Conservation (phyloP, 192 early-diverging fungal species). For the Rhizophagus prolifer region DNA sequence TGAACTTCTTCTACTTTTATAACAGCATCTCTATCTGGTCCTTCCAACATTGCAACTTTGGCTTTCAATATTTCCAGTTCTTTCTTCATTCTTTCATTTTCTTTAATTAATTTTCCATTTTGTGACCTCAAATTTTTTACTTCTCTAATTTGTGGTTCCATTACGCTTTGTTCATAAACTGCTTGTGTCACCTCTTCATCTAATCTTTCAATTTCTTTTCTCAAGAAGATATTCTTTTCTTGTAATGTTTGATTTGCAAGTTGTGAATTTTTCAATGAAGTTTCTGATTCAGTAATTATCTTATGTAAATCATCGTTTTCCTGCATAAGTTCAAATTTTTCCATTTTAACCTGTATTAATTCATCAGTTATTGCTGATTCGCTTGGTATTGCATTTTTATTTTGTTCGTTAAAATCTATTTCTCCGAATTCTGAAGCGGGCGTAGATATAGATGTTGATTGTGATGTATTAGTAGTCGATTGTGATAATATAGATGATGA, state of each 20-base stretch:
- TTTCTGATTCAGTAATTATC: constrained; percentile 29
- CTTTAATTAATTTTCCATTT: constrained; percentile 12
- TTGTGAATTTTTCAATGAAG: constrained; percentile 32
- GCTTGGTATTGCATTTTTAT: constrained; percentile 4
- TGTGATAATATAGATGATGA: neutral
- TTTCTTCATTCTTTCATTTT: constrained; percentile 32
- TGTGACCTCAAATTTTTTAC: constrained; percentile 6
- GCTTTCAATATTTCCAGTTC: constrained; percentile 19
- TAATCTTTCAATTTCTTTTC: constrained; percentile 33
- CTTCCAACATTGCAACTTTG: neutral
- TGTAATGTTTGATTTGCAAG: constrained; percentile 35
- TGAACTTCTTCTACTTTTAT: neutral
- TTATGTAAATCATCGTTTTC: constrained; percentile 18
- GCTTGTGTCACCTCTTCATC: constrained; percentile 31
- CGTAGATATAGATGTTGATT: neutral
- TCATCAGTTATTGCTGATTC: constrained; percentile 32
- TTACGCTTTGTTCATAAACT: constrained; percentile 24
- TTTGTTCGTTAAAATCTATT: neutral
- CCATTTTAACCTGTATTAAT: constrained; percentile 37
- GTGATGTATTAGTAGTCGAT: constrained; percentile 9
- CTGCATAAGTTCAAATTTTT: constrained; percentile 29
- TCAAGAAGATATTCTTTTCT: constrained; percentile 36
- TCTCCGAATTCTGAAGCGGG: neutral
- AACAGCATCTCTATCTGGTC: neutral
- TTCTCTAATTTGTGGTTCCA: constrained; percentile 25